phyloP scores from a whole-genome alignment of 2,329 filamentous ascomycete species.

The Cladorrhinum sp. region DNA sequence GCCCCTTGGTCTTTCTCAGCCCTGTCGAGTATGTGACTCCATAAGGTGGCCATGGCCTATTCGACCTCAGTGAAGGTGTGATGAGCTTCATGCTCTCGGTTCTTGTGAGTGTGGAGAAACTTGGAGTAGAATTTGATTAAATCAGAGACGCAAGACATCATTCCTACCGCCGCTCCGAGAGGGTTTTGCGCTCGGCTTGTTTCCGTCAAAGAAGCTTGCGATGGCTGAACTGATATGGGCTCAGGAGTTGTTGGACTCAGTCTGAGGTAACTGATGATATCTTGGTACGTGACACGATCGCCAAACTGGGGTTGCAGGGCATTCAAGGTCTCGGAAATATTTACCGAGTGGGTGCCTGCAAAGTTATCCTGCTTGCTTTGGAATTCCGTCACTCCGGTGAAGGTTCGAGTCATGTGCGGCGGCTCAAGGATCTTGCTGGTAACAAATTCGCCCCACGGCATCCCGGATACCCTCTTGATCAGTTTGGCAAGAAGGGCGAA shows the following conservation, averaged over 20 bases:
- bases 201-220: conserved; percentile 3
- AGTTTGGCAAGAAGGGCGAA: conserved; percentile 14
- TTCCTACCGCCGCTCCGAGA: conserved; percentile 15
- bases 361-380: not conserved
- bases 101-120: conserved; percentile 1
- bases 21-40: conserved; percentile 1
- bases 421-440: conserved; percentile 9
- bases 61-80: conserved; percentile 3
- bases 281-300: not conserved
- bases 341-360: conserved; percentile 8
- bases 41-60: conserved; percentile 9
- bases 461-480: conserved; percentile 9
- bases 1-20: not conserved
- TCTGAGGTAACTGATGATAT: not conserved
- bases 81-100: not conserved
- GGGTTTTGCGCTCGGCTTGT: not conserved
- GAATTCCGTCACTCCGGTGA: not conserved
- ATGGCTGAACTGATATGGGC: conserved; percentile 1
- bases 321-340: not conserved
- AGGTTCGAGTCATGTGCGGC: conserved; percentile 11
- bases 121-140: conserved; percentile 13
- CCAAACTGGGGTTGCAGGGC: not conserved
- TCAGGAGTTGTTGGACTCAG: not conserved
- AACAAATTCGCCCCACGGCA: conserved; percentile 13
- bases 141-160: conserved; percentile 14